Evolutionary conservation across 768 basidiomycete species (phyloP), one percentile per base, ranked within the genome.

Genomic region (Boletus sp.): DNA sequence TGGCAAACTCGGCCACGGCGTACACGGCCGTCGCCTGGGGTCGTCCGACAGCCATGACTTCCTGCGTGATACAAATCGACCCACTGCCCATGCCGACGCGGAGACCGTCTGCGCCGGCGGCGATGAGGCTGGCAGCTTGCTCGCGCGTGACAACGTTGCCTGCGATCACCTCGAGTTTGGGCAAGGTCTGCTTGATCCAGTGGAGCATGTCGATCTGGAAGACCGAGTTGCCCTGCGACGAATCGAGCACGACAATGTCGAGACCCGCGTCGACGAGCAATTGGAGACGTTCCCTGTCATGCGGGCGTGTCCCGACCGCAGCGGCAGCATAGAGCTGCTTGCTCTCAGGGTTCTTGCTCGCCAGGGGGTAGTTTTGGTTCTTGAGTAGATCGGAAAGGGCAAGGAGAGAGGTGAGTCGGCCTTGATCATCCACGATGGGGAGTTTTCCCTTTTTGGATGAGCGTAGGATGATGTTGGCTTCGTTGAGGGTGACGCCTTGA

Each of bases 11-110:
- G 29, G 95, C 84, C 12, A 98, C 96, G 42, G 91, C 86, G 69
- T 90, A 91, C n/a, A 98, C 94, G n/a, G 96, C 96, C 0, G 94
- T 94, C 2, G 95, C 97, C 73, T 99, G 97, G 1, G 96, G 97
- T 15, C 97, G 85, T 14, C 97, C 97, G 50, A 98, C 96, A 10
- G 97, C 97, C 92, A 98, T 98, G 66, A 99, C 90, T 70, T 98
- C 97, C 75, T 99, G 97, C 7, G 97, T 99, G 76, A 99, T 99
- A 72, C 97, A 99, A 69, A 99, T 99, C 6, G 93, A 96, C 9
- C 97, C 97, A 8, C 89, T 92, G 37, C 97, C 97, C 97, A 99
- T 99, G 41, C 97, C 97, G 37, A 99, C 81, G 24, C 94, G 89
- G 11, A 98, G 81, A n/a, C 81, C 96, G 65, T 99, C 97, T 4